Evolutionary conservation across 2,329 filamentous ascomycete species (phyloP).

Genomic region (Neopestalotiopsis clavispora): DNA sequence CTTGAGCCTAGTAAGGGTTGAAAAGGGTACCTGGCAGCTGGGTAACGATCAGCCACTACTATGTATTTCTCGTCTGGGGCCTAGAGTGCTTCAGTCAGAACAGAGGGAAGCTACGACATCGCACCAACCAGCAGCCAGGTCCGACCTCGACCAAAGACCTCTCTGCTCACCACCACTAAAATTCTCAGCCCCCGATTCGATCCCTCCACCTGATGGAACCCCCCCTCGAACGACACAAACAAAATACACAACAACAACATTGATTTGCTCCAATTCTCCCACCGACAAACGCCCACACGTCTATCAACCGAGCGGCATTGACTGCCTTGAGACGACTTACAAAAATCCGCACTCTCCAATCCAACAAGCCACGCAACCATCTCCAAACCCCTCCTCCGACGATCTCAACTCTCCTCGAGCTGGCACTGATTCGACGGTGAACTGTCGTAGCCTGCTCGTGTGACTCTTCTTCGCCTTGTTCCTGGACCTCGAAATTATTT

Average conservation of each 20-base stretch:
- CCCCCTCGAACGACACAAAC: background rate
- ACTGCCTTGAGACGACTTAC: background rate
- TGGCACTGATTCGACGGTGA: conserved; percentile 15
- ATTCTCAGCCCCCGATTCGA: conserved; percentile 5
- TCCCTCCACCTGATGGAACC: conserved; percentile 5
- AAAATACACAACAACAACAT: background rate
- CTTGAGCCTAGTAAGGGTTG: too few species aligned
- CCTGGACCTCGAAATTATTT: background rate
- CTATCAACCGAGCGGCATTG: background rate
- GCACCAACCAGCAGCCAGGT: background rate
- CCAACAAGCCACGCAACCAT: background rate
- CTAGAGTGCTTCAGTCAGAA: background rate
- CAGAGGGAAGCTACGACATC: conserved; percentile 12
- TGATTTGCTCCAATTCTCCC: background rate
- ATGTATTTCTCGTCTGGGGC: background rate
- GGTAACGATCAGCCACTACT: conserved; percentile 4
- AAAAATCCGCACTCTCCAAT: background rate
- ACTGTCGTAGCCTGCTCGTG: conserved; percentile 16
- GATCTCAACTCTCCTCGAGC: background rate
- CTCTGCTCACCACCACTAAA: conserved; percentile 9
- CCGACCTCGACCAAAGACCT: conserved; percentile 1
- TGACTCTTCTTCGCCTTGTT: background rate
- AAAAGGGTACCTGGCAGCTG: background rate
- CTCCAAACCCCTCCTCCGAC: background rate
- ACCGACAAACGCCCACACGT: background rate